Base-by-base conservation (phyloP, 208 protist species). In the Trypanosoma vivax region DNA sequence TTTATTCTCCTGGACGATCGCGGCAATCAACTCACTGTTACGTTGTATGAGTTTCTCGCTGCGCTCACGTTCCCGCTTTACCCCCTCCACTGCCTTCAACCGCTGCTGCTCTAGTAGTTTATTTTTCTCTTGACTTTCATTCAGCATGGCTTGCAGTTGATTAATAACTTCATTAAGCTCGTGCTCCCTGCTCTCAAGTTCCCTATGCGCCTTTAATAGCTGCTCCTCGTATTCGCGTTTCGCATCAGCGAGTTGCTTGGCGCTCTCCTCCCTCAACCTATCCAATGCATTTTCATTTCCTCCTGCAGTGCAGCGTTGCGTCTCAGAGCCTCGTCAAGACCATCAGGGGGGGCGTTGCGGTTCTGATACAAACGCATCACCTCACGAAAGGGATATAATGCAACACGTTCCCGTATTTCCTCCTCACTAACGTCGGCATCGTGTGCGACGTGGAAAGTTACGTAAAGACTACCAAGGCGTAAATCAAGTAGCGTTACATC, bases 1-100 rank as follows among this genome's bases (percentile, higher is more conserved):
- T 50, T 88, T 86, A 57, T 91, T 87, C 43, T 88, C 83, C 30
- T 88, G 79, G 10, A 85, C 70, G 31, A 91, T 87, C 39, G 83
- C 83, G 13, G 79, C 76, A 55, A 91, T 81, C n/a, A 88, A 70
- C 39, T 88, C 79, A 45, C 83, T 85, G 48, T 88, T 77, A 9
- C 73, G 79, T 27, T 83, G 63, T 27, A 61, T 74, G 24, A 54
- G 61, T 60, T 88, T 85, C 34, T 86, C 74, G 16, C 70, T 60
- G 10, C 68, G 71, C 38, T 64, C 14, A 53, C 79, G 85, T 60
- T 85, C 79, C 27, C 66, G 61, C 67, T 83, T 91, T 7, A 83
- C 43, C 21, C 53, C 40, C n/a, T 60, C 50, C 10, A 57, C 13
- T 1, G 50, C 35, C 23, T 50, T 68, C 29, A 35, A 47, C 35